Evolutionary conservation across 352 stramenopile genomes (phyloP).

Genomic region (Phytophthora colocasiae): DNA sequence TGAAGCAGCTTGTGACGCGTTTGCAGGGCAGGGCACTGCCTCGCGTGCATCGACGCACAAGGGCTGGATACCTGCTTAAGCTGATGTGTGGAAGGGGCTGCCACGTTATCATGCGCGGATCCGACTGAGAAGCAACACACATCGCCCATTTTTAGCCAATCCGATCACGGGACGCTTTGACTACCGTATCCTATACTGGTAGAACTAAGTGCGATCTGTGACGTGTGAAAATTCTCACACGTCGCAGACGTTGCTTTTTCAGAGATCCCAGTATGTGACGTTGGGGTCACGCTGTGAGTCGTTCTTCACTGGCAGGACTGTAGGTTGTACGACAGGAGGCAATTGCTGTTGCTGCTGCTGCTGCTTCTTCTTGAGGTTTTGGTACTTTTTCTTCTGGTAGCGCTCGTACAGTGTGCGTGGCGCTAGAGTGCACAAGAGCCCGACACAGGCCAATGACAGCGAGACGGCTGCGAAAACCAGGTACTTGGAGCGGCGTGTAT

Average conservation of each 20-base stretch:
- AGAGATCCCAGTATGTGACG: slow-evolving; percentile 27
- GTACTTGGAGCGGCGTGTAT: slow-evolving; percentile 8
- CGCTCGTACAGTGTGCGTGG: slow-evolving; percentile 33
- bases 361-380: slow-evolving; percentile 19
- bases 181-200: not conserved
- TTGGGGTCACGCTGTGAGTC: slow-evolving; percentile 15
- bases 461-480: slow-evolving; percentile 29
- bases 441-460: slow-evolving; percentile 31
- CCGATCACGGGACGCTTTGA: no score
- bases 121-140: no score
- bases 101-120: no score
- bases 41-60: no score
- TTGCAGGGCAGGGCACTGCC: no score
- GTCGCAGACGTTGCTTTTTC: not conserved
- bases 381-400: slow-evolving; percentile 35
- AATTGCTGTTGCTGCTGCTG: slow-evolving; percentile 14
- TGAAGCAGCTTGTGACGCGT: no score
- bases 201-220: slow-evolving; percentile 15
- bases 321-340: slow-evolving; percentile 4
- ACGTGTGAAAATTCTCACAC: slow-evolving; percentile 12
- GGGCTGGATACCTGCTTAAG: no score
- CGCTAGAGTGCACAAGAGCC: slow-evolving; percentile 30
- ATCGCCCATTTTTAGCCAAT: no score
- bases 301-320: slow-evolving; percentile 4
- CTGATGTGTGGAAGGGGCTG: no score